Conservation (phyloP, 768 basidiomycete genomes). For the Pisolithus sp. region DNA sequence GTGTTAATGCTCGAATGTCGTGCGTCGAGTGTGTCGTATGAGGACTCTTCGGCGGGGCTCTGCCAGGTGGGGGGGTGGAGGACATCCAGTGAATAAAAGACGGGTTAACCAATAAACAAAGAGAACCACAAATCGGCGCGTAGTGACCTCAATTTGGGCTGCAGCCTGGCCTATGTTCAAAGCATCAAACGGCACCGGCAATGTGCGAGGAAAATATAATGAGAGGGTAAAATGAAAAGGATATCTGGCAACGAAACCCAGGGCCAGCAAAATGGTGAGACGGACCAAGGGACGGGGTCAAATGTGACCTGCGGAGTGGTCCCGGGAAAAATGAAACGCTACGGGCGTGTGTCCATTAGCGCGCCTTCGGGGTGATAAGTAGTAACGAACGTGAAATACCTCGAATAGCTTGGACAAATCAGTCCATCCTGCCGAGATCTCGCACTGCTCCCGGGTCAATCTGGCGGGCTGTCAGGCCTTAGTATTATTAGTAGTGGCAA, state of each 20-base stretch:
- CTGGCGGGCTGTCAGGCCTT: background rate
- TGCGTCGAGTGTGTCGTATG: constrained; percentile 5
- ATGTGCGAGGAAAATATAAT: background rate
- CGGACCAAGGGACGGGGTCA: background rate
- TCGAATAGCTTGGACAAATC: background rate
- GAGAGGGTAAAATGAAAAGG: background rate
- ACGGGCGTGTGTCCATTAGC: no score
- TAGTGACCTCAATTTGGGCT: constrained; percentile 4
- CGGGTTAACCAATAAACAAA: constrained; percentile 18
- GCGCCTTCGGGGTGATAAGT: no score
- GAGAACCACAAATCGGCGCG: constrained; percentile 14
- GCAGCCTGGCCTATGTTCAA: constrained; percentile 4
- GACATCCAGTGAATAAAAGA: constrained; percentile 18
- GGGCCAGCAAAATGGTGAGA: background rate
- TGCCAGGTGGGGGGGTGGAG: constrained; percentile 20
- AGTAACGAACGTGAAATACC: background rate
- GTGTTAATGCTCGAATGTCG: constrained; percentile 10
- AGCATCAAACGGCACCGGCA: constrained; percentile 10
- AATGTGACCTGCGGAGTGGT: background rate
- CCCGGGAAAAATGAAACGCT: background rate
- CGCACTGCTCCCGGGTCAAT: background rate
- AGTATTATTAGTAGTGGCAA: background rate
- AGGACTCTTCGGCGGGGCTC: constrained; percentile 8
- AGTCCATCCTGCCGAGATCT: background rate
- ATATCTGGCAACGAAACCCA: background rate